These are phyloP conservation scores for Incumbomyces delicatus DNA, from an alignment of 2,329 filamentous ascomycete genomes.

Conservation along the genomic window DNA sequence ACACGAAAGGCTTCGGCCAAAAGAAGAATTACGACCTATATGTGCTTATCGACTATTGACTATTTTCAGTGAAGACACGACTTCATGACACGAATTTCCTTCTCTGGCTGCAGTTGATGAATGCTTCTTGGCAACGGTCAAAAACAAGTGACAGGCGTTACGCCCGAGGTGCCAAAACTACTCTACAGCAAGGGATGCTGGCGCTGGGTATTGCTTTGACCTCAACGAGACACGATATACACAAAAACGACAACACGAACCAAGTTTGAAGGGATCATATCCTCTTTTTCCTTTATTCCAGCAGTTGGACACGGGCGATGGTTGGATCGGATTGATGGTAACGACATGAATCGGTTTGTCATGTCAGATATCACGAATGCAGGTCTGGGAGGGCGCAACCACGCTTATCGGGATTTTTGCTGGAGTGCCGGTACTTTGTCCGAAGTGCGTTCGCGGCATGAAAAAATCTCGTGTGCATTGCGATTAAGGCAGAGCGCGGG, in stretches of 20 bases:
- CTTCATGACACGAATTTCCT: slow-evolving; percentile 21
- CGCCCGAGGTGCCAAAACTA: background rate
- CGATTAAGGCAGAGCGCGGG: too few species aligned
- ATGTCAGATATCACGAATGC: too few species aligned
- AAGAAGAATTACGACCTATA: slow-evolving; percentile 2
- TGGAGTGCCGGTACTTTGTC: too few species aligned
- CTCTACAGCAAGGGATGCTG: background rate
- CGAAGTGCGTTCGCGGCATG: too few species aligned
- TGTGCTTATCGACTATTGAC: slow-evolving; percentile 2
- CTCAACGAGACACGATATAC: slow-evolving; percentile 2
- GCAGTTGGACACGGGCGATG: too few species aligned
- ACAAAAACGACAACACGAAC: background rate
- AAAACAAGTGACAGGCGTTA: background rate
- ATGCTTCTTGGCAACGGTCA: background rate
- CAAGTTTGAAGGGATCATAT: too few species aligned
- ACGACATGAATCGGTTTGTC: too few species aligned
- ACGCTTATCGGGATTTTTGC: too few species aligned
- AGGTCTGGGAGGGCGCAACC: too few species aligned
- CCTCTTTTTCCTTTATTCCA: too few species aligned
- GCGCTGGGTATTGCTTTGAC: slow-evolving; percentile 1
- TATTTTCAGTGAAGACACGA: slow-evolving; percentile 15
- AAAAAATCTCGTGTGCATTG: too few species aligned
- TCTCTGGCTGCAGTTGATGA: background rate
- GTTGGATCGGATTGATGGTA: too few species aligned
- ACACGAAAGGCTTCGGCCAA: slow-evolving; percentile 2